Conservation (phyloP, 73 alveolate species). For the Blepharisma japonicum region DNA sequence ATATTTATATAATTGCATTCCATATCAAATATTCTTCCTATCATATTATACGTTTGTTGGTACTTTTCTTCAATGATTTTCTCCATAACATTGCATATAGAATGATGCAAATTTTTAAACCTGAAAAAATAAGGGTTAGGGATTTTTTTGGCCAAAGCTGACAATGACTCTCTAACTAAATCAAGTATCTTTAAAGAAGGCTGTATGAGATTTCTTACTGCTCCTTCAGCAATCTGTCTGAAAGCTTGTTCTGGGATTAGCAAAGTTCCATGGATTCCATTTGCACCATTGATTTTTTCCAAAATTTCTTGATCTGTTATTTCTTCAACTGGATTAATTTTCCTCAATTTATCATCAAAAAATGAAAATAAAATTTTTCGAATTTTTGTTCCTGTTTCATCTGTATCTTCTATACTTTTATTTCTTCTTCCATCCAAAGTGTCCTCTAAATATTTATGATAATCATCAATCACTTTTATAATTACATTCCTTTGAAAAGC, state of each 20-base stretch:
- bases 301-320: slow-evolving; percentile 66
- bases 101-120: slow-evolving; percentile 46
- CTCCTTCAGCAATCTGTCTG: slow-evolving; percentile 58
- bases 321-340: slow-evolving; percentile 65
- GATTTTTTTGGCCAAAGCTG: slow-evolving; percentile 55
- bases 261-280: slow-evolving; percentile 73
- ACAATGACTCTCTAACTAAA: slow-evolving; percentile 66
- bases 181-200: slow-evolving; percentile 76
- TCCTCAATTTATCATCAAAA: slow-evolving; percentile 47
- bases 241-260: slow-evolving; percentile 89
- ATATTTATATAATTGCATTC: slow-evolving; percentile 79
- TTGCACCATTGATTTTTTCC: slow-evolving; percentile 72
- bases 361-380: not conserved
- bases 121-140: slow-evolving; percentile 60
- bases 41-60: slow-evolving; percentile 62
- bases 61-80: slow-evolving; percentile 57
- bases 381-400: not conserved
- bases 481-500: not conserved
- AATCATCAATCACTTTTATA: not conserved
- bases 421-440: not conserved
- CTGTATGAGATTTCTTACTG: slow-evolving; percentile 60
- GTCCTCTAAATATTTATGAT: not conserved
- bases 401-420: slow-evolving; percentile 13
- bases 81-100: slow-evolving; percentile 61
- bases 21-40: slow-evolving; percentile 59